Percentiles rank a stretch among this genome's conserved stretches.
phyloP scores from a whole-genome alignment of 1,139 yeast genomes.

The Yamadazyma trypodendri region DNA sequence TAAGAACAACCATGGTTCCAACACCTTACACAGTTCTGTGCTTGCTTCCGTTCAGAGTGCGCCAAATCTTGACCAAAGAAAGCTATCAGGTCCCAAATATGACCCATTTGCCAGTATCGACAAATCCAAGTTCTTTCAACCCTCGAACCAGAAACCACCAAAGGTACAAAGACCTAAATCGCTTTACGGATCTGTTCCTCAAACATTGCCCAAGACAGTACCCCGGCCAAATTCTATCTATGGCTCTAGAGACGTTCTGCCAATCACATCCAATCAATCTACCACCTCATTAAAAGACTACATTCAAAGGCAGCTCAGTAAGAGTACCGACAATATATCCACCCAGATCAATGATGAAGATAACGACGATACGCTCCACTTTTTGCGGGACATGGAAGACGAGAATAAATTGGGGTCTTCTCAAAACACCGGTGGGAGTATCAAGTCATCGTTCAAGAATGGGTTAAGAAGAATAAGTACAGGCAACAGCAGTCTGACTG shows the following conservation, averaged over 20 bases:
- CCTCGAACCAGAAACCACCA: slow-evolving; percentile 6
- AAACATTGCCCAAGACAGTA: slow-evolving; percentile 1
- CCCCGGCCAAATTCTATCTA: slow-evolving; percentile 13
- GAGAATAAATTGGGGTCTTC: slow-evolving; percentile 14
- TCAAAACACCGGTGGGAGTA: slow-evolving; percentile 48
- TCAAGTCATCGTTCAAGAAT: slow-evolving; percentile 33
- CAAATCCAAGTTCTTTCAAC: slow-evolving; percentile 27
- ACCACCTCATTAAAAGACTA: slow-evolving; percentile 31
- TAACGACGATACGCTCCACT: slow-evolving; percentile 45
- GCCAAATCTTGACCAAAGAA: slow-evolving; percentile 10
- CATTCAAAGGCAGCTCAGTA: slow-evolving; percentile 34
- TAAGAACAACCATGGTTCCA: neutral
- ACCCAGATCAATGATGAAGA: slow-evolving; percentile 19
- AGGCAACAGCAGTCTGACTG: slow-evolving; percentile 27
- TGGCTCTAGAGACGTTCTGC: slow-evolving; percentile 14
- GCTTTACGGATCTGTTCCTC: slow-evolving; percentile 12
- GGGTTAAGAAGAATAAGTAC: slow-evolving; percentile 42
- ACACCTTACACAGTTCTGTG: neutral
- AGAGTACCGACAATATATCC: slow-evolving; percentile 21
- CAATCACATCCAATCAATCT: slow-evolving; percentile 17
- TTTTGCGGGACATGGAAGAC: slow-evolving; percentile 52
- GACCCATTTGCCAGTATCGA: slow-evolving; percentile 45
- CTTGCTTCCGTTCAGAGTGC: slow-evolving; percentile 6
- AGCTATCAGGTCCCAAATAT: slow-evolving; percentile 8
- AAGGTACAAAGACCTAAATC: slow-evolving; percentile 20